These are phyloP conservation scores for Entomophthora muscae DNA, from an alignment of 371 early-diverging fungal species.

Conservation along the genomic window DNA sequence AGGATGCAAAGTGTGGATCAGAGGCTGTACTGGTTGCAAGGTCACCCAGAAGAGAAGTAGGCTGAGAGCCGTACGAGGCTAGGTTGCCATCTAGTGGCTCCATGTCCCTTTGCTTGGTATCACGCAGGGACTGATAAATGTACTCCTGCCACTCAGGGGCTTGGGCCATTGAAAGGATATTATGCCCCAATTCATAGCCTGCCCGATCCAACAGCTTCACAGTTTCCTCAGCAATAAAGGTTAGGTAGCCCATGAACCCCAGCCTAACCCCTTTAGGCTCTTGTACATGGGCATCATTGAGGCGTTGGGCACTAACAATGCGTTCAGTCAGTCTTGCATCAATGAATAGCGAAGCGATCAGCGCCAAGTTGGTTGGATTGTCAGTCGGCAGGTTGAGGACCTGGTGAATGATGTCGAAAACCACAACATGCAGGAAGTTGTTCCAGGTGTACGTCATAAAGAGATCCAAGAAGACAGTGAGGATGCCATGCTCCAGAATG, in stretches of 20 bases:
- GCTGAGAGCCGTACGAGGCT: neutral
- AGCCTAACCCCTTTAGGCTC: constrained; percentile 75
- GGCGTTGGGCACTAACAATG: constrained; percentile 53
- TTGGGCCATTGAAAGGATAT: constrained; percentile 17
- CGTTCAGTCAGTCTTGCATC: constrained; percentile 61
- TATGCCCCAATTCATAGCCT: constrained; percentile 29
- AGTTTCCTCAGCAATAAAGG: constrained; percentile 87
- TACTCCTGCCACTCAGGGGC: constrained; percentile 72
- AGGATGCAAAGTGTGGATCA: neutral
- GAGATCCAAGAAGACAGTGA: constrained; percentile 41
- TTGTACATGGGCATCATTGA: constrained; percentile 42
- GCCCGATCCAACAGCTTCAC: constrained; percentile 64
- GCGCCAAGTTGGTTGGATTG: constrained; percentile 17
- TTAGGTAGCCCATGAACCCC: constrained; percentile 95
- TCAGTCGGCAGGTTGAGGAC: constrained; percentile 69
- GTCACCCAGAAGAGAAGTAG: neutral
- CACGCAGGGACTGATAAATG: constrained; percentile 48
- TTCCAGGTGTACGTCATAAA: constrained; percentile 85
- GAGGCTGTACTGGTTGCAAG: neutral
- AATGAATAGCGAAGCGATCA: constrained; percentile 31
- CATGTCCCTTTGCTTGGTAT: constrained; percentile 73
- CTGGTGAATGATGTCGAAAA: constrained; percentile 90
- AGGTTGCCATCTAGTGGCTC: constrained; percentile 75
- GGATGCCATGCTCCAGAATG: constrained; percentile 33
- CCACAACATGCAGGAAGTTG: constrained; percentile 87